phyloP scores from a whole-genome alignment of 169 alveolate species.

The Plasmodium gaboni region DNA sequence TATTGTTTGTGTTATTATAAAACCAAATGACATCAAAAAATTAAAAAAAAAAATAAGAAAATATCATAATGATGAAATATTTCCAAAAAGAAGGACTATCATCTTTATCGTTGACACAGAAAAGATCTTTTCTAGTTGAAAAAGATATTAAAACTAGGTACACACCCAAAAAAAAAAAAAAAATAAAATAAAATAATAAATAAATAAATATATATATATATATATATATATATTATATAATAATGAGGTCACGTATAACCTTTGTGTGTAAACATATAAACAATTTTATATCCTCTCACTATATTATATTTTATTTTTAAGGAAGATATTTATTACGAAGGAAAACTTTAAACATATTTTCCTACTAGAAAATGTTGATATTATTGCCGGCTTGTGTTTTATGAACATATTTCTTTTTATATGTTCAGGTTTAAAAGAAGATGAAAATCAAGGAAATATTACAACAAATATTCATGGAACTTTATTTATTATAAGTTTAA shows the following conservation, averaged over 20 bases:
- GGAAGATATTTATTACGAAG: constrained; percentile 26
- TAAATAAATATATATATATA: constrained; percentile 1
- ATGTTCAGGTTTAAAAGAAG: constrained; percentile 42
- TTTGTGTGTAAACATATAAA: neutral
- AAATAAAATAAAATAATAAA: neutral
- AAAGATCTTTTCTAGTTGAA: constrained; percentile 39
- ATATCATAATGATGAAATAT: constrained; percentile 29
- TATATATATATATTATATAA: neutral
- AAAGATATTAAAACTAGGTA: constrained; percentile 72
- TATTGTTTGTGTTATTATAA: neutral
- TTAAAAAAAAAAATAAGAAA: neutral
- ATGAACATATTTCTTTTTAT: constrained; percentile 45
- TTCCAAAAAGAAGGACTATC: constrained; percentile 49
- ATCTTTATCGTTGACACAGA: constrained; percentile 13
- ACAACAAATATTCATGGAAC: constrained; percentile 58
- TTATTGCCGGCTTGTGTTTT: constrained; percentile 51
- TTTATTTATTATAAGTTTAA: constrained; percentile 58
- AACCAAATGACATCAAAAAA: no score
- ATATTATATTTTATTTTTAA: constrained; percentile 14
- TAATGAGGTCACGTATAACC: neutral
- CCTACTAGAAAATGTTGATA: constrained; percentile 23
- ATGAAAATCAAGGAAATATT: constrained; percentile 21
- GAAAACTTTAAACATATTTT: constrained; percentile 52
- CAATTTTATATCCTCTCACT: neutral
- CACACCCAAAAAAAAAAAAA: neutral